These are phyloP conservation scores for Hysterangium stoloniferum DNA, from an alignment of 768 basidiomycete genomes.

Conservation along the genomic window DNA sequence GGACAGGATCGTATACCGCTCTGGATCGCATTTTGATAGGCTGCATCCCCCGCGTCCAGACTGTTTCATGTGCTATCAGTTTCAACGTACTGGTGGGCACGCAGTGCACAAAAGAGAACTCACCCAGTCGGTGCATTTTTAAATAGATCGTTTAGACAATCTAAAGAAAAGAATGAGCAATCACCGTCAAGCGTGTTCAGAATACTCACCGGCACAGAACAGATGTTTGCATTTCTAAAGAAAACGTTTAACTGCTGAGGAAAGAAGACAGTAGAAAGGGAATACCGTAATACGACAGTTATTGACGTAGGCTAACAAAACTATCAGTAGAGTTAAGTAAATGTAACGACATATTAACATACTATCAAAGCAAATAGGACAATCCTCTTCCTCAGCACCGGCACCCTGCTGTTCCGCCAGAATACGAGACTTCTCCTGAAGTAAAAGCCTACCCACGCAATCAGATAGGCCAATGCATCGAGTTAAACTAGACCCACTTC, in stretches of 20 bases:
- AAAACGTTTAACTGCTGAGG: neutral
- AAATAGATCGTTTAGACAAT: slow-evolving; percentile 13
- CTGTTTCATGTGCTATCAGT: neutral
- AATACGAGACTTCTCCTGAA: slow-evolving; percentile 2
- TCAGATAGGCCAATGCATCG: neutral
- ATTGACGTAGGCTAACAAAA: slow-evolving; percentile 36
- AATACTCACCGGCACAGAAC: slow-evolving; percentile 12
- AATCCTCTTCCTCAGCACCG: slow-evolving; percentile 22
- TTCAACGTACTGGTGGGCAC: neutral
- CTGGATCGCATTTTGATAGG: neutral
- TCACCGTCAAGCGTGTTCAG: slow-evolving; percentile 15
- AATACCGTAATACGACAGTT: slow-evolving; percentile 52
- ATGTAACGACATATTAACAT: slow-evolving; percentile 13
- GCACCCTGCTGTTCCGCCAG: slow-evolving; percentile 5
- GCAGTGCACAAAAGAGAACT: neutral
- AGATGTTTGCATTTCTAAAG: slow-evolving; percentile 8
- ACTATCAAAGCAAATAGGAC: slow-evolving; percentile 66
- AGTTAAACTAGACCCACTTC: slow-evolving; percentile 2
- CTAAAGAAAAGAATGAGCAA: neutral
- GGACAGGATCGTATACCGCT: slow-evolving; percentile 33
- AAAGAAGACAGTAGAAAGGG: slow-evolving; percentile 40
- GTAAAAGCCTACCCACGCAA: neutral
- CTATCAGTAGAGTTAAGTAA: neutral
- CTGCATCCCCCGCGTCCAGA: slow-evolving; percentile 3
- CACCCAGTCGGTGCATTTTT: slow-evolving; percentile 6